Base-by-base conservation (phyloP, 306 rosid species). In the Malus domestica region DNA sequence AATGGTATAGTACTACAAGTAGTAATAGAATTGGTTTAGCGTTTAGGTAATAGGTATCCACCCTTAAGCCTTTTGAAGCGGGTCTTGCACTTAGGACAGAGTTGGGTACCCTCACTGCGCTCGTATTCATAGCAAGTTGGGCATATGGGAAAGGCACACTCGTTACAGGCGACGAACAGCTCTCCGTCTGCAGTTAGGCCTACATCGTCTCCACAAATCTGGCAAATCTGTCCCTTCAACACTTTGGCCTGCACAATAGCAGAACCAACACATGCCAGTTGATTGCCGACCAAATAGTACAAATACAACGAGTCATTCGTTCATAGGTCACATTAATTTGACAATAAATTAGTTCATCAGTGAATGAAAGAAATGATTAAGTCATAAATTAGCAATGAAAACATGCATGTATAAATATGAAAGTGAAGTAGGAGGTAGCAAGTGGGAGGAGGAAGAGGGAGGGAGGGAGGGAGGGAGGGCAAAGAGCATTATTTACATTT, bases 131-230 rank as follows among this genome's bases (percentile, higher is more conserved):
- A 91, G 72, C 96, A 91, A 49, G 80, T 85, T 69, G 83, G 81
- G 82, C 96, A 91, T 46, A 89, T 80, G 15, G 96, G 96, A 83
- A 91, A 89, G 10, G 87, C 96, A 46, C 96, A 91, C 74, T 91
- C 93, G 27, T 91, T 89, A 88, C 96, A 91, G 1, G 91, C 96
- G 71, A 89, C 88, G 68, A 91, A 91, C 30, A 71, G 35, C 18
- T 89, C 96, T 35, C 92, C 90, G 0, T 87, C 96, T 76, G 2
- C 80, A 78, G 67, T 81, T 25, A 74, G 6, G 18, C 87, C 88
- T 40, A 86, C 80, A 4, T 85, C 87, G 52, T 91, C 96, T 78
- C 87, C 96, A 67, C 96, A 91, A 52, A 89, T 76, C 73, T 84
- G 74, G 32, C 96, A 91, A 71, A 51, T 78, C 65, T 85, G 7